Conservation (phyloP, 129 eudicot species). For the Flaveria ramosissima region DNA sequence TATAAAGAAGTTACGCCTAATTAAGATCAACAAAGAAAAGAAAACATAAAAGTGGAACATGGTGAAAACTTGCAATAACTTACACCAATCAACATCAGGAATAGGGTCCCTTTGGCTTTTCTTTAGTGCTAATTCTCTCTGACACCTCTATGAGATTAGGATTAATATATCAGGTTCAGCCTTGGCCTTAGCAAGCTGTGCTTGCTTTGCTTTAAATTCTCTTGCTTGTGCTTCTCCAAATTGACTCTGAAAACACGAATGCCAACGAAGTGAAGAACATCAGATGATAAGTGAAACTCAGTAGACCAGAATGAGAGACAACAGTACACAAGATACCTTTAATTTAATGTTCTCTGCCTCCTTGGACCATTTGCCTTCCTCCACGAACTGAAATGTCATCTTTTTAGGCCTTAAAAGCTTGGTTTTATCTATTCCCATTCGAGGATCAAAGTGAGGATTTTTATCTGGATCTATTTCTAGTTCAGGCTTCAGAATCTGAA, state of each 20-base stretch:
- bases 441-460: constrained; percentile 78
- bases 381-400: constrained; percentile 82
- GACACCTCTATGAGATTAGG: constrained; percentile 87
- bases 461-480: constrained; percentile 74
- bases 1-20: too few relatives aligned
- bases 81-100: constrained; percentile 87
- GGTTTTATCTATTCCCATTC: constrained; percentile 75
- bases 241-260: constrained; percentile 47
- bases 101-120: constrained; percentile 83
- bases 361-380: constrained; percentile 93
- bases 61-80: constrained; percentile 27
- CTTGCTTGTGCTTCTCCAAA: constrained; percentile 94
- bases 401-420: constrained; percentile 80
- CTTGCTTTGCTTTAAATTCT: constrained; percentile 85
- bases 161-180: constrained; percentile 89
- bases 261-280: constrained; percentile 4
- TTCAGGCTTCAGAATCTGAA: constrained; percentile 84
- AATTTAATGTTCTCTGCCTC: constrained; percentile 74
- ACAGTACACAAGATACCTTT: constrained; percentile 49
- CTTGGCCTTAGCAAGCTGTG: constrained; percentile 81
- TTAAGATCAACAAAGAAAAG: constrained; percentile 4
- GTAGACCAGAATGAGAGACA: background rate
- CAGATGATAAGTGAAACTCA: background rate
- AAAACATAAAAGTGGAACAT: constrained; percentile 6
- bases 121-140: constrained; percentile 72